Evolutionary conservation across 2,329 filamentous ascomycete species (phyloP).

Genomic region (Exophiala viscosa): DNA sequence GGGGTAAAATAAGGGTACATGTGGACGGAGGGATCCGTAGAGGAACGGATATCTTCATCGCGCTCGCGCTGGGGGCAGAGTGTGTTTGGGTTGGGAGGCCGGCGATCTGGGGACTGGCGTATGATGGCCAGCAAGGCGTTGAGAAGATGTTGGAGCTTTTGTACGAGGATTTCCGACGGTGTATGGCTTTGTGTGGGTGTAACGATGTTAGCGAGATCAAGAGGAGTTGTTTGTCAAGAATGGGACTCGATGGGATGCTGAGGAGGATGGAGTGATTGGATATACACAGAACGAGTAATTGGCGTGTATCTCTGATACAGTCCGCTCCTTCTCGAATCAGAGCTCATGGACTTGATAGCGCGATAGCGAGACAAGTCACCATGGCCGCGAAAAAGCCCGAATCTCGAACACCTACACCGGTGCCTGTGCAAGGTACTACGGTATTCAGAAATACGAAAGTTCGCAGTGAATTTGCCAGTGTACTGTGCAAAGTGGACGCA

Average conservation of each 20-base stretch:
- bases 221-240: slow-evolving; percentile 30
- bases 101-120: slow-evolving; percentile 47
- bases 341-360: too few species aligned
- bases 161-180: slow-evolving; percentile 28
- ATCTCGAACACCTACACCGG: too few species aligned
- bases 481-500: too few species aligned
- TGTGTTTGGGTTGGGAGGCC: slow-evolving; percentile 49
- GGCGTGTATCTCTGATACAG: too few species aligned
- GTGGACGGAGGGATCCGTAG: slow-evolving; percentile 55
- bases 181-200: slow-evolving; percentile 29
- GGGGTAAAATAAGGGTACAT: slow-evolving; percentile 36
- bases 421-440: too few species aligned
- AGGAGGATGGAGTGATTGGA: slow-evolving; percentile 8
- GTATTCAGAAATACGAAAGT: too few species aligned
- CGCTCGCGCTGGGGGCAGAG: slow-evolving; percentile 49
- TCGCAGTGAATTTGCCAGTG: too few species aligned
- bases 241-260: slow-evolving; percentile 32
- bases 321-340: too few species aligned
- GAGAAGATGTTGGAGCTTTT: slow-evolving; percentile 27
- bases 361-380: too few species aligned
- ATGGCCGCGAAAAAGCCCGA: too few species aligned
- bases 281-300: too few species aligned
- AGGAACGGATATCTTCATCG: slow-evolving; percentile 57
- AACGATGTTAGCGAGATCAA: slow-evolving; percentile 31
- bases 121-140: slow-evolving; percentile 28